Percentiles rank a stretch among this genome's conserved stretches.
Evolutionary conservation across 805 yeast species (phyloP).

Genomic region (Metschnikowia vanudenii): DNA sequence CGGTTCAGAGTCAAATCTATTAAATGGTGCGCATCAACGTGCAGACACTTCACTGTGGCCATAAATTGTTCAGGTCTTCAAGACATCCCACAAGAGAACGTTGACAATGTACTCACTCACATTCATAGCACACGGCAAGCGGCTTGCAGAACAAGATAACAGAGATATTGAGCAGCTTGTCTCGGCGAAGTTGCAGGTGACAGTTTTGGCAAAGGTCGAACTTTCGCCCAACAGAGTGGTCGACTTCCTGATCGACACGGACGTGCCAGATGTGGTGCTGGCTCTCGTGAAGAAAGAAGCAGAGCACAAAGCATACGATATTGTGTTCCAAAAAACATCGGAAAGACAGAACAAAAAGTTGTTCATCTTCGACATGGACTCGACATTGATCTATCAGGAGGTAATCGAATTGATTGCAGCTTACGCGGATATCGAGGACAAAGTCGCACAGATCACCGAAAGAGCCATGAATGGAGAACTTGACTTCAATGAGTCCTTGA

Average conservation of each 20-base stretch:
- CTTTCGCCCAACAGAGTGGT: slow-evolving; percentile 19
- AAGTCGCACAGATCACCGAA: slow-evolving; percentile 86
- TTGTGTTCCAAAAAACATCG: slow-evolving; percentile 29
- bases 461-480: slow-evolving; percentile 97
- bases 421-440: slow-evolving; percentile 82
- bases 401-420: slow-evolving; percentile 95
- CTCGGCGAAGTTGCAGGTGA: slow-evolving; percentile 10
- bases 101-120: slow-evolving; percentile 16
- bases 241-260: slow-evolving; percentile 18
- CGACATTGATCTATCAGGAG: slow-evolving; percentile 92
- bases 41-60: neutral
- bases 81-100: no score
- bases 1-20: slow-evolving; percentile 3
- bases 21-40: slow-evolving; percentile 3
- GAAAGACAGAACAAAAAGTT: slow-evolving; percentile 46
- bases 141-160: slow-evolving; percentile 11
- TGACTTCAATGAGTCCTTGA: slow-evolving; percentile 81
- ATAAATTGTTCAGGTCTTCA: neutral
- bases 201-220: slow-evolving; percentile 15
- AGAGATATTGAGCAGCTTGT: slow-evolving; percentile 14
- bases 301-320: slow-evolving; percentile 24
- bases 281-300: slow-evolving; percentile 13
- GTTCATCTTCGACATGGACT: slow-evolving; percentile 96
- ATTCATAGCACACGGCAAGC: slow-evolving; percentile 18
- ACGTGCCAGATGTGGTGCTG: slow-evolving; percentile 15